phyloP scores from a whole-genome alignment of 345 rosid species.

The Litchi chinensis region DNA sequence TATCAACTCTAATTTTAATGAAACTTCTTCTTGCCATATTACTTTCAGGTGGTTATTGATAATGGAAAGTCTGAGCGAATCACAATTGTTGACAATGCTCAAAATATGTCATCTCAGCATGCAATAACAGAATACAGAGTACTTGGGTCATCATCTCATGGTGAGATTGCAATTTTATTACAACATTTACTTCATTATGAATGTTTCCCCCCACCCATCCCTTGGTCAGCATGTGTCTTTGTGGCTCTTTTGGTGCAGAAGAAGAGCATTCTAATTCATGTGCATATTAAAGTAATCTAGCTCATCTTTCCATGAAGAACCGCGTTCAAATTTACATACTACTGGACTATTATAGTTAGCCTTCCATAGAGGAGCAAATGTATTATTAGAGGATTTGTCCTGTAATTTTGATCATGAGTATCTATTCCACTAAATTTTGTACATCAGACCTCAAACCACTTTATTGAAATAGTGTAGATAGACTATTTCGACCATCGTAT shows the following conservation, averaged over 20 bases:
- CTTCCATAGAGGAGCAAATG: background rate
- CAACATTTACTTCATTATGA: background rate
- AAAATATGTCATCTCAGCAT: constrained; percentile 60
- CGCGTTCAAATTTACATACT: background rate
- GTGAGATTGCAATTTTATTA: constrained; percentile 43
- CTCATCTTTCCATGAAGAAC: background rate
- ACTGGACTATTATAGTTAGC: background rate
- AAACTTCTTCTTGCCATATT: background rate
- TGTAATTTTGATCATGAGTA: background rate
- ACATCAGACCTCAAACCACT: background rate
- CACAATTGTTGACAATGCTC: constrained; percentile 54
- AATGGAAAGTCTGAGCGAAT: constrained; percentile 91
- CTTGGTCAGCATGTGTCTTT: background rate
- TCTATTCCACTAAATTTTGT: background rate
- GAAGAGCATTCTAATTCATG: background rate
- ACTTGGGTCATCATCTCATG: constrained; percentile 58
- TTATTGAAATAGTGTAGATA: background rate
- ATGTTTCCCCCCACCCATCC: background rate
- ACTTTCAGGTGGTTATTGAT: constrained; percentile 69
- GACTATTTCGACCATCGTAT: background rate
- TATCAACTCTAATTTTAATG: background rate
- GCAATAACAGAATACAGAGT: constrained; percentile 86
- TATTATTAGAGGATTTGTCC: background rate
- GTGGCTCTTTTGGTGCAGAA: background rate
- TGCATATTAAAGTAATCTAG: background rate